phyloP scores from a whole-genome alignment of 1,284 basidiomycete genomes.

The Naganishia albida region DNA sequence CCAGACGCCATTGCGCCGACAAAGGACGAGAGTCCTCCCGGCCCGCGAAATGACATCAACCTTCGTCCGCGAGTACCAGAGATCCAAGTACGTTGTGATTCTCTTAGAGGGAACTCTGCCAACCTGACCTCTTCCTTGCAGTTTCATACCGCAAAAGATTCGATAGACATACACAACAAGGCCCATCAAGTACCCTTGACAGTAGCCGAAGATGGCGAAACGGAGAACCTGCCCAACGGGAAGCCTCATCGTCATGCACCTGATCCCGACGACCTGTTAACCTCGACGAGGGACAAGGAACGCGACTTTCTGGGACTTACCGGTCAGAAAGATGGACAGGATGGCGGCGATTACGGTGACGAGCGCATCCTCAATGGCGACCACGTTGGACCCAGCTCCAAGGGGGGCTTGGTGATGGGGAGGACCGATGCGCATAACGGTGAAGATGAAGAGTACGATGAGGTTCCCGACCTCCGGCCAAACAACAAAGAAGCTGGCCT shows the following conservation, averaged over 20 bases:
- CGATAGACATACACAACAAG: slow-evolving; percentile 39
- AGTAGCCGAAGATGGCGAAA: slow-evolving; percentile 32
- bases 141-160: slow-evolving; percentile 35
- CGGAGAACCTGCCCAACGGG: slow-evolving; percentile 32
- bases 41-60: slow-evolving; percentile 48
- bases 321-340: slow-evolving; percentile 9
- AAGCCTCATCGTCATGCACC: slow-evolving; percentile 24
- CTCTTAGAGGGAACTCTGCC: slow-evolving; percentile 28
- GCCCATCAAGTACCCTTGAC: slow-evolving; percentile 23
- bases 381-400: slow-evolving; percentile 21
- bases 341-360: slow-evolving; percentile 26
- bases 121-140: slow-evolving; percentile 37
- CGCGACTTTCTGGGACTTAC: slow-evolving; percentile 19
- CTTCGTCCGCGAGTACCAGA: slow-evolving; percentile 45
- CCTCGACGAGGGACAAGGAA: slow-evolving; percentile 32
- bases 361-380: slow-evolving; percentile 28
- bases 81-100: slow-evolving; percentile 42
- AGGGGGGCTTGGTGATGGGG: slow-evolving; percentile 14
- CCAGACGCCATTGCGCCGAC: slow-evolving; percentile 41
- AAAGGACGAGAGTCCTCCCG: slow-evolving; percentile 47
- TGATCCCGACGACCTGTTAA: slow-evolving; percentile 31
- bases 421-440: slow-evolving; percentile 16
- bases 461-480: slow-evolving; percentile 8
- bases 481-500: not conserved
- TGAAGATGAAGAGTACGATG: slow-evolving; percentile 30